These are phyloP conservation scores for Castanea mollissima DNA, from an alignment of 306 rosid species.

Conservation along the genomic window DNA sequence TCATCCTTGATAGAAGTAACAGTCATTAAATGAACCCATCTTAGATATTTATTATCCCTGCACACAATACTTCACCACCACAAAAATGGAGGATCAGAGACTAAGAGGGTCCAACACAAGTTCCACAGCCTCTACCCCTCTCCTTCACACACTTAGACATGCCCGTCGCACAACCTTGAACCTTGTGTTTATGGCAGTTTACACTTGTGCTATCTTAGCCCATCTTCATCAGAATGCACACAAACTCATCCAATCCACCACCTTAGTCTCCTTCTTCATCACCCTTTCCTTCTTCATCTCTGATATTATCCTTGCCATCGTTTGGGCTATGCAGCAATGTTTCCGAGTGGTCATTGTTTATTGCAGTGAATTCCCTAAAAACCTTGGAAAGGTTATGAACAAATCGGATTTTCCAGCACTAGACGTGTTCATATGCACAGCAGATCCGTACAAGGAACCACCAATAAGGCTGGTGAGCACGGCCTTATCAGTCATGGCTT, in stretches of 20 bases:
- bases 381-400: background rate
- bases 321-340: slow-evolving; percentile 22
- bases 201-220: slow-evolving; percentile 21
- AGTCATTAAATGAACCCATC: no score
- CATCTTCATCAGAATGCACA: slow-evolving; percentile 19
- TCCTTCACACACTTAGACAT: slow-evolving; percentile 11
- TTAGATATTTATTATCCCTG: no score
- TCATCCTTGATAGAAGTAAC: no score
- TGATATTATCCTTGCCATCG: slow-evolving; percentile 23
- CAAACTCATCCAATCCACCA: slow-evolving; percentile 19
- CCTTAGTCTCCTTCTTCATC: slow-evolving; percentile 19
- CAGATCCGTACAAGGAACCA: slow-evolving; percentile 47
- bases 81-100: background rate
- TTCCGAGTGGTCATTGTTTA: slow-evolving; percentile 22
- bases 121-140: background rate
- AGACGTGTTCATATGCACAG: slow-evolving; percentile 44
- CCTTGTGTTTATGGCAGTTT: slow-evolving; percentile 22
- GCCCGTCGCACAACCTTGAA: slow-evolving; percentile 18
- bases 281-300: slow-evolving; percentile 28
- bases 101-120: background rate
- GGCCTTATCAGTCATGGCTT: slow-evolving; percentile 37
- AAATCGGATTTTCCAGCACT: slow-evolving; percentile 23
- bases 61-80: background rate
- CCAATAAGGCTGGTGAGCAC: slow-evolving; percentile 39
- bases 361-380: slow-evolving; percentile 23